Evolutionary conservation across 2,329 filamentous ascomycete genomes (phyloP), one percentile per base, ranked within the genome.

Genomic region (Capronia coronata): DNA sequence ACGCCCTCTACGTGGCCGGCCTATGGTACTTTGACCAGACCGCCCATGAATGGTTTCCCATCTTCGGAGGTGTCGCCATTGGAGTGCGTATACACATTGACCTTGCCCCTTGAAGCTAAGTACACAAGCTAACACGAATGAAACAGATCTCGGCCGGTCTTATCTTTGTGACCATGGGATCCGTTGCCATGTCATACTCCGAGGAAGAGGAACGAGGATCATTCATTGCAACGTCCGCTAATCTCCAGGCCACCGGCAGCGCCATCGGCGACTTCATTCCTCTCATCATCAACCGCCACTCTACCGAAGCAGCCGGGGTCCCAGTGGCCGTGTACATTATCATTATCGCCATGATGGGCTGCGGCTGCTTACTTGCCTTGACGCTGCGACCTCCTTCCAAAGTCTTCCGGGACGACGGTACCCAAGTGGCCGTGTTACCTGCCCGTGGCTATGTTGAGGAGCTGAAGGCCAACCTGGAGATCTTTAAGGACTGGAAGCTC

Each of bases 161-260:
- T 29, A 54, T 66, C 9, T 65, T 64, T 48, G 58, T 65, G 14
- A 63, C 62, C 1, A 61, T 59, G 19, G 63, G 63, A 1, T 67
- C 64, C 19, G 62, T 66, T 40, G 54, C 61, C 7, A 61, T 59
- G 19, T 59, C 64, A 0, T 67, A 67, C 39, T 58, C 65, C 1
- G 64, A 67, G 35, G 65, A 67, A 46, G 48, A 56, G 10, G 62
- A 67, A 22, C 61, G 62, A 47, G 64, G 63, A 1, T 50, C 51
- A 7, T 66, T 61, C 35, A 61, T 64, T 37, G 60, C 63, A 5
- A 62, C 60, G 8, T 57, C 56, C n/a, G 51, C 62, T 16, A 65
- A 64, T 43, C 58, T 66, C 2, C 61, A 64, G 23, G 64, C 62
- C 7, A 48, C 61, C 1, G 64, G 64, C 16, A 34, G 18, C 3